Evolutionary conservation across 768 basidiomycete genomes (phyloP).

Genomic region (Mycena albidolilacea): DNA sequence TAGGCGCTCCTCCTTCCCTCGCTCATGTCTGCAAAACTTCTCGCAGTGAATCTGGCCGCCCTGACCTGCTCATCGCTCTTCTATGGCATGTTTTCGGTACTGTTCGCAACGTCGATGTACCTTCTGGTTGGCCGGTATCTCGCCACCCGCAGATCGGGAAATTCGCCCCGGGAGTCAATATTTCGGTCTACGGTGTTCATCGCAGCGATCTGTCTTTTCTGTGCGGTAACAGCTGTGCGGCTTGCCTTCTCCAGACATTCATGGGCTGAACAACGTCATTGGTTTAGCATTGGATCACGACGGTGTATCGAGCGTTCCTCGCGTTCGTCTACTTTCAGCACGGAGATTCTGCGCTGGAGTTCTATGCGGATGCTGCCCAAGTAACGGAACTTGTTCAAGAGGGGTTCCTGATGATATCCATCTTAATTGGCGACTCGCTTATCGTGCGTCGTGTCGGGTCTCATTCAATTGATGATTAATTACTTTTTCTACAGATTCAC

Average conservation of each 20-base stretch:
- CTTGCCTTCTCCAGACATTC: neutral
- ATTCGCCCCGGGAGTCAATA: constrained; percentile 7
- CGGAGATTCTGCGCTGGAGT: constrained; percentile 20
- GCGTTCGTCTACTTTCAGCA: constrained; percentile 31
- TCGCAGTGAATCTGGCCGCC: constrained; percentile 33
- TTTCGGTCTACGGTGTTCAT: constrained; percentile 34
- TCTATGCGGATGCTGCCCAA: constrained; percentile 29
- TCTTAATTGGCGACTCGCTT: constrained; percentile 36
- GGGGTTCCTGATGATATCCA: constrained; percentile 32
- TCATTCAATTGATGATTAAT: neutral
- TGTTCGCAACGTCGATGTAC: constrained; percentile 32
- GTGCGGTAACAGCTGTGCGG: constrained; percentile 31
- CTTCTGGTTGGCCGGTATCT: constrained; percentile 36
- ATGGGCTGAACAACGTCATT: neutral
- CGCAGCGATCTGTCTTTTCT: constrained; percentile 31
- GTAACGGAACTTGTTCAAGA: constrained; percentile 27
- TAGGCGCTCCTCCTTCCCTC: neutral
- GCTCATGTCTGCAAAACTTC: constrained; percentile 28
- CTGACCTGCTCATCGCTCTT: constrained; percentile 29
- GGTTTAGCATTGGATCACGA: constrained; percentile 35
- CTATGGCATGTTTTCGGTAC: constrained; percentile 36
- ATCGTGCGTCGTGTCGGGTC: constrained; percentile 21
- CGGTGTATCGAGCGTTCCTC: constrained; percentile 29
- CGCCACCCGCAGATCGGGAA: constrained; percentile 10
- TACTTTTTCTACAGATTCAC: constrained; percentile 16